Evolutionary conservation across 768 basidiomycete species (phyloP).

Genomic region (Mycena vitilis): DNA sequence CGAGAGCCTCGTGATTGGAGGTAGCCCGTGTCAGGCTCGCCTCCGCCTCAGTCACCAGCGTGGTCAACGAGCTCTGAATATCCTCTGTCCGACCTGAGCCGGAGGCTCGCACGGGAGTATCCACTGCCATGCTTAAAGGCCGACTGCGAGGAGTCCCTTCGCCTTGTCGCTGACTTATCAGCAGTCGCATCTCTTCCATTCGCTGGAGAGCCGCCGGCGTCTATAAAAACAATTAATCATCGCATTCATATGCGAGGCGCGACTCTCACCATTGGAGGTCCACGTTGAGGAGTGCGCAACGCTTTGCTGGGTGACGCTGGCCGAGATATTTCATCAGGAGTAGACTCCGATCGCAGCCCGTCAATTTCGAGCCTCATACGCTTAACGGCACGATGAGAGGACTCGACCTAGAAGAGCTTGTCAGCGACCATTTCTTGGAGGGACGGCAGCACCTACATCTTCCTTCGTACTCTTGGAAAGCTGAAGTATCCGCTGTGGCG

Average conservation of each 20-base stretch:
- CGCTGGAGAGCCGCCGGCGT: constrained; percentile 81
- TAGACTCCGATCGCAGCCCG: constrained; percentile 46
- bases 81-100: constrained; percentile 46
- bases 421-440: neutral
- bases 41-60: constrained; percentile 69
- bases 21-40: constrained; percentile 62
- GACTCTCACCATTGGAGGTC: constrained; percentile 55
- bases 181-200: constrained; percentile 84
- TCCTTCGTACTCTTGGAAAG: constrained; percentile 68
- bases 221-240: constrained; percentile 49
- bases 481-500: constrained; percentile 59
- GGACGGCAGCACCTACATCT: constrained; percentile 62
- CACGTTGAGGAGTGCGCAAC: constrained; percentile 59
- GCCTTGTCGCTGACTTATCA: constrained; percentile 71
- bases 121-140: constrained; percentile 53
- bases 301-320: constrained; percentile 71
- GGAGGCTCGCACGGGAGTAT: constrained; percentile 43
- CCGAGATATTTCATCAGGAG: constrained; percentile 52
- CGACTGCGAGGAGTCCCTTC: constrained; percentile 64
- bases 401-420: constrained; percentile 66
- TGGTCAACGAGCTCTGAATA: constrained; percentile 60
- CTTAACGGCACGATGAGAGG: constrained; percentile 77
- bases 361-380: constrained; percentile 80
- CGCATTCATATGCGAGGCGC: constrained; percentile 15
- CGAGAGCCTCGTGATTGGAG: constrained; percentile 67